A percentile compares a stretch with the other conserved stretches of the same genome.
These are phyloP conservation scores for Dendrobium catenatum DNA, from an alignment of 106 monocot genomes.

Conservation along the genomic window DNA sequence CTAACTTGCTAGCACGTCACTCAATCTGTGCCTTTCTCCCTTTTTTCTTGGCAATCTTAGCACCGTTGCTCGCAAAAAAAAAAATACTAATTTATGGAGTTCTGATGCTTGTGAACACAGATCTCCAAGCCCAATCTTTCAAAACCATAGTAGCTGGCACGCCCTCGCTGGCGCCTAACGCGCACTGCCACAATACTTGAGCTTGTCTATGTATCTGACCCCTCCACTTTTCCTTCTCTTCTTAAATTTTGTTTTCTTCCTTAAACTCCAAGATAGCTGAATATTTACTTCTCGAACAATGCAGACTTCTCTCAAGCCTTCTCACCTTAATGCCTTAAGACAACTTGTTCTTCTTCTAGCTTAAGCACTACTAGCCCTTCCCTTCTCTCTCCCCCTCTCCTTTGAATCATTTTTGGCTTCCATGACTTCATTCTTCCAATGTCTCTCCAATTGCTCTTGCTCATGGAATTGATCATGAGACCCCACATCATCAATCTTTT, in stretches of 20 bases:
- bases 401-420: background rate
- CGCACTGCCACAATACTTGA: too few species aligned
- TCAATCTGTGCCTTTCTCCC: too few species aligned
- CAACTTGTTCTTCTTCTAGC: background rate
- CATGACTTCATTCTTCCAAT: slow-evolving; percentile 19
- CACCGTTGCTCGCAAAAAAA: too few species aligned
- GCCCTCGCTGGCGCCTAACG: too few species aligned
- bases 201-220: too few species aligned
- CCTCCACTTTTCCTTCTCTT: too few species aligned
- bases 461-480: slow-evolving; percentile 34
- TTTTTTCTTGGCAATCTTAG: too few species aligned
- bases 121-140: too few species aligned
- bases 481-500: slow-evolving; percentile 16
- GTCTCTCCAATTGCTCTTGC: slow-evolving; percentile 6
- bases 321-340: background rate
- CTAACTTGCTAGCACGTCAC: too few species aligned
- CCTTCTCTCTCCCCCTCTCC: slow-evolving; percentile 3
- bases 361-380: background rate
- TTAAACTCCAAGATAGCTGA: background rate
- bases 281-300: background rate
- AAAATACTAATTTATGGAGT: too few species aligned
- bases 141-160: too few species aligned
- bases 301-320: background rate
- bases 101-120: too few species aligned
- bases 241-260: background rate